Evolutionary conservation across 1,139 yeast species (phyloP).

Genomic region (Yamadazyma sp.): DNA sequence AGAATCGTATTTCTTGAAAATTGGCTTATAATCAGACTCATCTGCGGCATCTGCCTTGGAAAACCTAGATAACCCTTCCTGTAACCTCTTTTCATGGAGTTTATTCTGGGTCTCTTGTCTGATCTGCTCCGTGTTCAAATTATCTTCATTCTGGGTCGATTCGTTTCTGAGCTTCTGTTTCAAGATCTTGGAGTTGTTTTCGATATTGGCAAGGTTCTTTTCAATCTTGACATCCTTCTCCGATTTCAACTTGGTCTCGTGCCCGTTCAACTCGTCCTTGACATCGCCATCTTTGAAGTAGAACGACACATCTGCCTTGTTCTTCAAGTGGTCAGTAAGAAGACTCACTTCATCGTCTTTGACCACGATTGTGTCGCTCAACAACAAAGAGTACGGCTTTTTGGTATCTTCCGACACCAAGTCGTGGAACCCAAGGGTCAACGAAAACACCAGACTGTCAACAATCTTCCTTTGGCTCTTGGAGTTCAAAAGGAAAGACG

Average conservation of each 20-base stretch:
- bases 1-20: conserved; percentile 89
- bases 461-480: conserved; percentile 70
- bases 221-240: conserved; percentile 36
- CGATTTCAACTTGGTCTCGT: conserved; percentile 25
- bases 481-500: conserved; percentile 67
- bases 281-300: conserved; percentile 72
- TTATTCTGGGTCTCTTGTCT: conserved; percentile 82
- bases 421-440: conserved; percentile 76
- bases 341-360: conserved; percentile 61
- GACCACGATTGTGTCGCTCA: conserved; percentile 83
- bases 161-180: conserved; percentile 83
- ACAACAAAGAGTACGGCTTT: conserved; percentile 62
- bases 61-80: conserved; percentile 78
- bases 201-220: conserved; percentile 29
- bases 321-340: conserved; percentile 74
- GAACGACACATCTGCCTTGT: conserved; percentile 74
- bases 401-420: conserved; percentile 49
- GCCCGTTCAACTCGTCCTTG: conserved; percentile 20
- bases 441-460: conserved; percentile 73
- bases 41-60: conserved; percentile 74
- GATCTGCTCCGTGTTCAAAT: conserved; percentile 66
- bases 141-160: conserved; percentile 66
- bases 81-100: conserved; percentile 81
- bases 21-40: conserved; percentile 64
- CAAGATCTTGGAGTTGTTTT: conserved; percentile 57